Percentiles rank a stretch among this genome's conserved stretches.
Evolutionary conservation across 176 grass and related monocot genomes (phyloP).

Genomic region (Elymus sibiricus): DNA sequence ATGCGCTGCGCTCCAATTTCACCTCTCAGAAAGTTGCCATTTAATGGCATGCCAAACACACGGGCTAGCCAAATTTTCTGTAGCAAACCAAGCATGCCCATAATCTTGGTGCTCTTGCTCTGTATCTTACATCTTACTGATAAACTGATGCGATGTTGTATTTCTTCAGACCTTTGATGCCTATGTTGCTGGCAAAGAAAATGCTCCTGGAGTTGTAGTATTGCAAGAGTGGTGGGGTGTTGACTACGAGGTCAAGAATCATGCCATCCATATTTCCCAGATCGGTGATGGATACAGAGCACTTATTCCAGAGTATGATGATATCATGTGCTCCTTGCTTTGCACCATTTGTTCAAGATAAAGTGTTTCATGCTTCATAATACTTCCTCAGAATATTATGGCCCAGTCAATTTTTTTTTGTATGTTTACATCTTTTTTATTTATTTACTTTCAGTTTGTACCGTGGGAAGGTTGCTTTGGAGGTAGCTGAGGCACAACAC

Average conservation of each 20-base stretch:
- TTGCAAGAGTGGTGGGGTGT: slow-evolving; percentile 99
- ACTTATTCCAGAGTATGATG: slow-evolving; percentile 87
- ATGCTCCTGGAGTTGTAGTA: slow-evolving; percentile 89
- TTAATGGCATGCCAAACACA: too few species aligned
- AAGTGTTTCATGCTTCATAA: neutral
- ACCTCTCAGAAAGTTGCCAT: neutral
- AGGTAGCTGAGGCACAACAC: slow-evolving; percentile 85
- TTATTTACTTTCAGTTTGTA: slow-evolving; percentile 58
- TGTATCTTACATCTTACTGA: neutral
- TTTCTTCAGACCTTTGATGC: slow-evolving; percentile 77
- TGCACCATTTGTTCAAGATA: slow-evolving; percentile 7
- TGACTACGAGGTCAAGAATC: slow-evolving; percentile 96
- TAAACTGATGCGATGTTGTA: neutral
- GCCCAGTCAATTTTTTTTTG: neutral
- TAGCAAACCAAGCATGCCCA: neutral
- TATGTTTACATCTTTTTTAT: neutral
- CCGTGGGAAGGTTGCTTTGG: slow-evolving; percentile 85
- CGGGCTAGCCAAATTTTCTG: neutral
- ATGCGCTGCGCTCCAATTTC: neutral
- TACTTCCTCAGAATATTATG: neutral
- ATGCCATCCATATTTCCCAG: slow-evolving; percentile 81
- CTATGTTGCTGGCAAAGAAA: slow-evolving; percentile 91
- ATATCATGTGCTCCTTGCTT: neutral
- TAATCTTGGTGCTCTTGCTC: neutral
- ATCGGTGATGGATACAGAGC: slow-evolving; percentile 87